A percentile compares a stretch with the other conserved stretches of the same genome.
These are phyloP conservation scores for Petunia axillaris DNA, from an alignment of 257 asterid species.

Conservation along the genomic window DNA sequence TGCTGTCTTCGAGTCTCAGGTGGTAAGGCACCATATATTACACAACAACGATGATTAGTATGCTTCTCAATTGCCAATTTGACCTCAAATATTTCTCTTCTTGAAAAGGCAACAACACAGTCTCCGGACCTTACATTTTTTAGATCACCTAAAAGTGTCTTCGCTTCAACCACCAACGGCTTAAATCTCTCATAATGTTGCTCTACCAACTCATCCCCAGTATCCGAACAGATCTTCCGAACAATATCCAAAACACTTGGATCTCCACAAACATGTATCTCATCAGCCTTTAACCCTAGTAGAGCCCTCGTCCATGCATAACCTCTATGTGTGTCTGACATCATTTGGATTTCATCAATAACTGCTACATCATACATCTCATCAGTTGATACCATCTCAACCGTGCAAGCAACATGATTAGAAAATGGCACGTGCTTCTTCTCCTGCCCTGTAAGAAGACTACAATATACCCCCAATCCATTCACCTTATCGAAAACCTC, in stretches of 20 bases:
- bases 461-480: constrained; percentile 83
- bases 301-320: constrained; percentile 96
- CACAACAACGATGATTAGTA: constrained; percentile 87
- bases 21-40: constrained; percentile 91
- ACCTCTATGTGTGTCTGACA: constrained; percentile 85
- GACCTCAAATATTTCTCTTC: constrained; percentile 92
- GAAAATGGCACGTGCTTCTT: constrained; percentile 83
- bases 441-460: constrained; percentile 89
- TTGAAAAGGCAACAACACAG: constrained; percentile 92
- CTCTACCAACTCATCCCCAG: constrained; percentile 86
- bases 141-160: constrained; percentile 81
- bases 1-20: constrained; percentile 96
- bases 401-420: constrained; percentile 93
- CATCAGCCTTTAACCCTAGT: constrained; percentile 91
- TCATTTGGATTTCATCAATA: constrained; percentile 93
- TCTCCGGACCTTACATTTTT: constrained; percentile 85
- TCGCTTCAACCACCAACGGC: constrained; percentile 92
- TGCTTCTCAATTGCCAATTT: constrained; percentile 82
- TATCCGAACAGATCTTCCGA: constrained; percentile 64
- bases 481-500: constrained; percentile 96
- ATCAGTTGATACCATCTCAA: constrained; percentile 88
- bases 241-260: constrained; percentile 84
- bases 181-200: constrained; percentile 79
- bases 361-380: constrained; percentile 91
- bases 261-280: constrained; percentile 96